phyloP scores from a whole-genome alignment of 495 filamentous ascomycete species.

The Lichenothelia convexa region DNA sequence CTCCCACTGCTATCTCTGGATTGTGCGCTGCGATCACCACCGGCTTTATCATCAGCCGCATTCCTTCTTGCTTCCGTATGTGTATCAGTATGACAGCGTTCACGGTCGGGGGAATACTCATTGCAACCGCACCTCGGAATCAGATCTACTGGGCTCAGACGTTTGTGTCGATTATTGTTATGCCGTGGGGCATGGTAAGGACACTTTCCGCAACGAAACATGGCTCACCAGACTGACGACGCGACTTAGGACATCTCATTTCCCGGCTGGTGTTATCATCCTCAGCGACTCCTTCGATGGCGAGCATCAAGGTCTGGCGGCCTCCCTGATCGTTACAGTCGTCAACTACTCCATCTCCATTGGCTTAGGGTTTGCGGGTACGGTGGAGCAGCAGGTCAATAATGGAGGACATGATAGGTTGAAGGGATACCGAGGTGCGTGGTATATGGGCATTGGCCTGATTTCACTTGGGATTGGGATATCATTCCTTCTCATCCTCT shows the following conservation, averaged over 20 bases:
- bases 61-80: constrained; percentile 16
- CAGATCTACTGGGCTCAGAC: constrained; percentile 18
- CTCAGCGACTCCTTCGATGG: constrained; percentile 36
- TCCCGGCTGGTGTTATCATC: constrained; percentile 37
- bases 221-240: too few relatives aligned
- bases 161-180: constrained; percentile 16
- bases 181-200: constrained; percentile 21
- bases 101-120: constrained; percentile 11
- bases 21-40: constrained; percentile 12
- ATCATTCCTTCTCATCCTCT: too few relatives aligned
- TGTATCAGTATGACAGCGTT: constrained; percentile 16
- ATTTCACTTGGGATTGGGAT: constrained; percentile 27
- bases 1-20: constrained; percentile 13
- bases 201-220: constrained; percentile 17
- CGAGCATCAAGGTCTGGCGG: constrained; percentile 46
- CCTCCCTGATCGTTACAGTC: constrained; percentile 42
- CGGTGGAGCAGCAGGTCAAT: constrained; percentile 37
- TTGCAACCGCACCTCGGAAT: constrained; percentile 8
- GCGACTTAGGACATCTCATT: constrained; percentile 44
- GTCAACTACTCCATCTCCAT: constrained; percentile 50
- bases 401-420: constrained; percentile 27
- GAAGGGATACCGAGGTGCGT: constrained; percentile 35
- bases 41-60: constrained; percentile 15
- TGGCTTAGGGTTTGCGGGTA: constrained; percentile 49
- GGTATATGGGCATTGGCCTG: constrained; percentile 39